phyloP scores from a whole-genome alignment of 331 rosid genomes.

The Quercus phellos region DNA sequence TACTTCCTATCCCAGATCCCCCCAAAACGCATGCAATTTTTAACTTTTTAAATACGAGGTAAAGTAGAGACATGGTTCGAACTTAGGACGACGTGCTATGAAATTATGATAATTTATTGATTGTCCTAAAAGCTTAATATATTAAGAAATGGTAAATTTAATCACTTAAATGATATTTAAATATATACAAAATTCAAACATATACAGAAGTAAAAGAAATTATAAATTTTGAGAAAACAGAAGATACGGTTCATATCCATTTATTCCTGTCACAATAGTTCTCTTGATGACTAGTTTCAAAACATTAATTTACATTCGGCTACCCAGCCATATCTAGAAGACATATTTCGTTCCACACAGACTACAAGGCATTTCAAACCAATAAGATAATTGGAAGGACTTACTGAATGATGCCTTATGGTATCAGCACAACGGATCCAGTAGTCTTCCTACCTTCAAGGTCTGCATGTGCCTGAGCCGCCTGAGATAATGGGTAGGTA shows the following conservation, averaged over 20 bases:
- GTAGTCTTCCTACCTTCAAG: constrained; percentile 58
- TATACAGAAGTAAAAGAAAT: background rate
- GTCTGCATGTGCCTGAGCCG: constrained; percentile 64
- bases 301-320: background rate
- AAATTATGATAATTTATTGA: no score
- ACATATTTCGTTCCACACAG: background rate
- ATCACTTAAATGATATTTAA: no score
- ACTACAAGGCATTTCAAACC: background rate
- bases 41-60: no score
- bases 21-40: no score
- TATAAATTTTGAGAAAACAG: background rate
- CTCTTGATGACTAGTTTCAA: background rate
- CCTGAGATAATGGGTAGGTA: constrained; percentile 60
- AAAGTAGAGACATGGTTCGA: no score
- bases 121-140: no score
- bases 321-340: background rate
- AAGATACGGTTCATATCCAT: background rate
- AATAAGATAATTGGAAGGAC: background rate
- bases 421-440: constrained; percentile 69
- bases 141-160: no score
- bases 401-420: constrained; percentile 22
- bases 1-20: no score
- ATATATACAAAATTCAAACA: no score
- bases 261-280: background rate
- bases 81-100: no score